Conservation (phyloP, 306 rosid species). For the Gleditsia sinensis region DNA sequence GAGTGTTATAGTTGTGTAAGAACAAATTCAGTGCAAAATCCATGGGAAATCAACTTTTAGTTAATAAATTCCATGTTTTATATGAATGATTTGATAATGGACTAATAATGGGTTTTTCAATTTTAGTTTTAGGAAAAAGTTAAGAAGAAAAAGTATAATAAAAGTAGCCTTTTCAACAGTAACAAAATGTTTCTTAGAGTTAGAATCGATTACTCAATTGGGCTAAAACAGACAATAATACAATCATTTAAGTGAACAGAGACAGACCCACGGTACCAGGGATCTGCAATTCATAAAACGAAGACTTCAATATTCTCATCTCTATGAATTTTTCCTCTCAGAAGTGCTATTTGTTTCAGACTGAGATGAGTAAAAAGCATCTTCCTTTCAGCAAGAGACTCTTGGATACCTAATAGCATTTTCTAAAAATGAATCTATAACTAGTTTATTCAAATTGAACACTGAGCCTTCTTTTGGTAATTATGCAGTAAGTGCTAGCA, state of each 20-base stretch:
- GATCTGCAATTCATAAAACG: no score
- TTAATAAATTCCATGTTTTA: not conserved
- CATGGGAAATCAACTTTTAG: constrained; percentile 7
- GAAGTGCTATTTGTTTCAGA: no score
- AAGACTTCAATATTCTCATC: no score
- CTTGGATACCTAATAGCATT: no score
- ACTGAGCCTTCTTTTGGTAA: not conserved
- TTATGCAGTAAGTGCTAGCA: no score
- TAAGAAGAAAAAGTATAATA: not conserved
- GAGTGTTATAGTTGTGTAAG: not conserved
- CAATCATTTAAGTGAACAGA: no score
- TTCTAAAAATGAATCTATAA: not conserved
- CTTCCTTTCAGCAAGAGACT: no score
- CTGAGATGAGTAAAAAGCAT: no score
- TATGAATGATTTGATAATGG: not conserved
- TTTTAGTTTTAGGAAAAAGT: no score
- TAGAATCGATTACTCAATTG: not conserved
- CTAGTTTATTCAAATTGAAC: not conserved
- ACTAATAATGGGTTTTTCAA: no score
- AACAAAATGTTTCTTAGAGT: not conserved
- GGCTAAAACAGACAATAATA: not conserved
- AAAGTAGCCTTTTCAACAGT: not conserved
- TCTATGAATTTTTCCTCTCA: no score
- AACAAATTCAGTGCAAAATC: not conserved
- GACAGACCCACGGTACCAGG: no score